Conservation (phyloP, 257 asterid species). For the Ajuga chamaepitys region DNA sequence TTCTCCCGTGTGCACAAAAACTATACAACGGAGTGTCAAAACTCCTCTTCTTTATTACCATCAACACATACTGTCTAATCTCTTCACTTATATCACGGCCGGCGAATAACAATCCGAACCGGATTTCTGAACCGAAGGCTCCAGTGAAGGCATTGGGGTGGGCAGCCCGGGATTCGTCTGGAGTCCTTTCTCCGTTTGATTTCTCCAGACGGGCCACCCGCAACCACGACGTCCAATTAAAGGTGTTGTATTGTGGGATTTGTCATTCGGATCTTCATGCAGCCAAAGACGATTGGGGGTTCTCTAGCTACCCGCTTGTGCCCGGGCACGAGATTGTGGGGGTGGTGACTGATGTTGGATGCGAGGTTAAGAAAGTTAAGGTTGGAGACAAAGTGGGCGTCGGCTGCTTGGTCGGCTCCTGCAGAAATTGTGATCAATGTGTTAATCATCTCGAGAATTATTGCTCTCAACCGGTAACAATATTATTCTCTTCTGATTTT, state of each 20-base stretch:
- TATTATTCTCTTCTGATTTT: too few species aligned
- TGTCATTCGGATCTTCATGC: conserved; percentile 48
- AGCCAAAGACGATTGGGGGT: conserved; percentile 30
- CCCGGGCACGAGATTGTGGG: conserved; percentile 46
- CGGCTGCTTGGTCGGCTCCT: conserved; percentile 30
- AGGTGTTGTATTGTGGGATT: conserved; percentile 45
- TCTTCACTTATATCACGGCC: too few species aligned
- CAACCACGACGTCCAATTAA: conserved; percentile 18
- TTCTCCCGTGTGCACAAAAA: too few species aligned
- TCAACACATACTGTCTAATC: too few species aligned
- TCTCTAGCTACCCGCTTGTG: conserved; percentile 30
- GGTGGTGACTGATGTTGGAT: conserved; percentile 33
- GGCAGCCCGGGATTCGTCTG: conserved; percentile 46
- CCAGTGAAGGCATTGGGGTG: conserved; percentile 35
- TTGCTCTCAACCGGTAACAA: conserved; percentile 21
- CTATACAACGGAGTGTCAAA: too few species aligned
- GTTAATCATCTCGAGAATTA: conserved; percentile 22
- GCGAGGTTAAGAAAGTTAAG: conserved; percentile 24
- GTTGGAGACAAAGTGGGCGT: conserved; percentile 42
- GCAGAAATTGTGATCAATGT: conserved; percentile 30
- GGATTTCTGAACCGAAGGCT: conserved; percentile 26
- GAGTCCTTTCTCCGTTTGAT: conserved; percentile 34
- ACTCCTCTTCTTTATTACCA: too few species aligned
- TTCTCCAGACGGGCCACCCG: conserved; percentile 26
- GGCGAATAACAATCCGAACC: too few species aligned